Base-by-base conservation (phyloP, 2,329 filamentous ascomycete species). In the Monilinia vaccinii-corymbosi region DNA sequence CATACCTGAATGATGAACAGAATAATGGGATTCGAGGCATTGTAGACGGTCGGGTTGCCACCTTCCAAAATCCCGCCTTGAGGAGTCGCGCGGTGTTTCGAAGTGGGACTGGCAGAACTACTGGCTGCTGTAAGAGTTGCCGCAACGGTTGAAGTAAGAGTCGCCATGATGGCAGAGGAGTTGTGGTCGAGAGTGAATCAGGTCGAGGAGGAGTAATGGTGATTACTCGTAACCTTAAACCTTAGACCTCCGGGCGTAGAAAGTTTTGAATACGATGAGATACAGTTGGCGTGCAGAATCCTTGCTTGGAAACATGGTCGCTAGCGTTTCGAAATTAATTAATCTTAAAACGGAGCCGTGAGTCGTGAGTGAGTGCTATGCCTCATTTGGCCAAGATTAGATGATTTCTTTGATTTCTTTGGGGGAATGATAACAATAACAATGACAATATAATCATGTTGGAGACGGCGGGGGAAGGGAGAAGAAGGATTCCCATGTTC, bases 1-100 rank as follows among this genome's bases (percentile, higher is more conserved):
- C 71, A 38, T 75, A 83, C 84, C 79, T 87, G 85, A 59, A 88
- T 85, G 64, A 88, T 87, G 71, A 89, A 88, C 40, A 87, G 69
- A 42, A 83, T 80, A 62, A 88, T 82, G 1, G 86, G 86, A 66
- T 87, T 83, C 64, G 80, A 83, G 9, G 81, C 63, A 68, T 85
- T 80, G 73, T 85, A 87, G 16, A 77, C 66, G 14, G 81, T 76
- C 0, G 86, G 86, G 65, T 87, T 84, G 36, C 77, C 73, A 36
- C 82, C 81, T 67, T 87, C 84, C 31, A 89, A 74, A 59, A 88
- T 79, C 61, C 85, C 85, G 56, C 79, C 84, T 71, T 88, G 85
- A 69, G 73, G 66, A 21, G 63, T 53, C 18, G 61, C 68, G 31
- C 66, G 67, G 42, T 61, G 38, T 38, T 61, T 47, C 6, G 64